A percentile compares a stretch with the other conserved stretches of the same genome.
Conservation (phyloP, 495 filamentous ascomycete genomes). For the Neurospora sp. region DNA sequence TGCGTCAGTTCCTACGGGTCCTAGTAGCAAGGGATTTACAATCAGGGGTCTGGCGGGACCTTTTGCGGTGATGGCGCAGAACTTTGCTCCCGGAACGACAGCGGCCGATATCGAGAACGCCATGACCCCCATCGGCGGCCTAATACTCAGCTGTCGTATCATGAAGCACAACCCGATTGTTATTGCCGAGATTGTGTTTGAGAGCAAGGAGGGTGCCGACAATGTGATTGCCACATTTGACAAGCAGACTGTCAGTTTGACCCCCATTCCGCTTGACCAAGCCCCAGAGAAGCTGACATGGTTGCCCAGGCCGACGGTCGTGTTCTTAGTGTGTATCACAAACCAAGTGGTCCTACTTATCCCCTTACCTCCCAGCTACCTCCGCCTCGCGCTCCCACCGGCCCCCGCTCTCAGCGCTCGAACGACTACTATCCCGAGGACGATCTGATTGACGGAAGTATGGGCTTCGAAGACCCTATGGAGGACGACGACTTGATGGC, state of each 20-base stretch:
- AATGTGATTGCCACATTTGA: slow-evolving; percentile 76
- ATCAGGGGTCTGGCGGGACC: slow-evolving; percentile 77
- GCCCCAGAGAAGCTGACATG: not conserved
- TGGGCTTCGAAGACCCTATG: slow-evolving; percentile 51
- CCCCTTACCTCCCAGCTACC: slow-evolving; percentile 6
- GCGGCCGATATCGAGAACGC: slow-evolving; percentile 89
- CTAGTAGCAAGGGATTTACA: slow-evolving; percentile 43
- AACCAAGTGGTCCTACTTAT: slow-evolving; percentile 20
- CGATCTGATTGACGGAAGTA: slow-evolving; percentile 48
- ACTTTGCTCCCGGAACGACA: slow-evolving; percentile 88
- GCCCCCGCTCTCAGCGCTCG: slow-evolving; percentile 22
- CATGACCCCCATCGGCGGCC: slow-evolving; percentile 60
- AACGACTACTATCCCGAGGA: slow-evolving; percentile 12
- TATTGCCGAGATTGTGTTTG: slow-evolving; percentile 77
- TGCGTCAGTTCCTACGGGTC: not conserved
- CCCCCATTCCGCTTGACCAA: not conserved
- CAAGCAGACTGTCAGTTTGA: slow-evolving; percentile 62
- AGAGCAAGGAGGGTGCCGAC: slow-evolving; percentile 66
- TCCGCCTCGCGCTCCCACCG: slow-evolving; percentile 12
- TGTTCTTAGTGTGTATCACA: slow-evolving; percentile 64
- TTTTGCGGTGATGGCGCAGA: slow-evolving; percentile 73
- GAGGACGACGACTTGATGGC: slow-evolving; percentile 26
- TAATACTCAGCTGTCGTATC: slow-evolving; percentile 62
- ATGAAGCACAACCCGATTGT: slow-evolving; percentile 63
- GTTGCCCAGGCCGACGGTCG: slow-evolving; percentile 69